phyloP scores from a whole-genome alignment of 345 rosid species.

The Euclidium syriacum region DNA sequence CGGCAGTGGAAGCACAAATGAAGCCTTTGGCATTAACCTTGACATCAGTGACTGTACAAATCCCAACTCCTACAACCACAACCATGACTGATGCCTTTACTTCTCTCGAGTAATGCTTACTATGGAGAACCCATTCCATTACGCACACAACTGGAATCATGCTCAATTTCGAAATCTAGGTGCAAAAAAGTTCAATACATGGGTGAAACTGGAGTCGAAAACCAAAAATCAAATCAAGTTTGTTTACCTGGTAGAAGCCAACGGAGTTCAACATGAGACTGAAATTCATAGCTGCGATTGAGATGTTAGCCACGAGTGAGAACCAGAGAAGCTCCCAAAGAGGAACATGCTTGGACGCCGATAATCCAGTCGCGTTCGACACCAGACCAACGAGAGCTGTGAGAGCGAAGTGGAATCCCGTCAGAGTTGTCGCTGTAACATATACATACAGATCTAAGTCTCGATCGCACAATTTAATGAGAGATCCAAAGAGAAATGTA shows the following conservation, averaged over 20 bases:
- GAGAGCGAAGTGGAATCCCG: constrained; percentile 87
- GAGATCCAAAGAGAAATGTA: constrained; percentile 1
- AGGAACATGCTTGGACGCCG: constrained; percentile 74
- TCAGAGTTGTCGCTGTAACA: constrained; percentile 71
- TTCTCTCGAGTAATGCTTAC: constrained; percentile 73
- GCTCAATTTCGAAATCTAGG: constrained; percentile 82
- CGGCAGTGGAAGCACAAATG: constrained; percentile 74
- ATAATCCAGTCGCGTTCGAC: constrained; percentile 82
- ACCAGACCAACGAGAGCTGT: constrained; percentile 84
- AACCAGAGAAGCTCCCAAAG: constrained; percentile 99
- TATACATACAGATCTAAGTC: background rate
- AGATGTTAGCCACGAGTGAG: constrained; percentile 74
- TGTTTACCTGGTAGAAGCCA: constrained; percentile 85
- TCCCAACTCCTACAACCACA: constrained; percentile 89
- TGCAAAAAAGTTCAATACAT: background rate
- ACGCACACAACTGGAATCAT: constrained; percentile 98
- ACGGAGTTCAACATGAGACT: constrained; percentile 98
- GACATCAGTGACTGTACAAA: constrained; percentile 95
- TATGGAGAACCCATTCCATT: constrained; percentile 93
- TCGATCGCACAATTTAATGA: background rate
- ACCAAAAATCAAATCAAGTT: background rate
- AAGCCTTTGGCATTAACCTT: constrained; percentile 93
- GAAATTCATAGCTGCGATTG: constrained; percentile 87
- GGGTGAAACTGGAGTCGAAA: no score
- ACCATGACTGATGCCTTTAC: constrained; percentile 76